phyloP scores from a whole-genome alignment of 2,329 filamentous ascomycete genomes.

The Paecilomyces formosus region DNA sequence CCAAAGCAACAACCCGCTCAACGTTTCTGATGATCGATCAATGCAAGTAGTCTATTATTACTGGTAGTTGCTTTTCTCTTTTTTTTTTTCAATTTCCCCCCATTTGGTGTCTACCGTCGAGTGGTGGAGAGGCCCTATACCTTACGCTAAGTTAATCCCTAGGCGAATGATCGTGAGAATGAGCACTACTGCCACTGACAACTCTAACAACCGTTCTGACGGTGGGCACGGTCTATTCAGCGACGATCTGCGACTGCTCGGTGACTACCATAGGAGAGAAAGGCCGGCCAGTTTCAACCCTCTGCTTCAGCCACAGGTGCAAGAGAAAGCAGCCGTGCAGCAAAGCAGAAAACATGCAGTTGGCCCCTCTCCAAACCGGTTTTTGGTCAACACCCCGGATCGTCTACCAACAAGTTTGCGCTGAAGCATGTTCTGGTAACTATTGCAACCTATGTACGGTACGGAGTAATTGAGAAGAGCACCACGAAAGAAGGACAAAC shows the following conservation, averaged over 20 bases:
- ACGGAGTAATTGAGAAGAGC: neutral
- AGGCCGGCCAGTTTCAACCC: neutral
- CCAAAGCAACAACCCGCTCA: neutral
- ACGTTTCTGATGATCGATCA: neutral
- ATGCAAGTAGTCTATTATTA: neutral
- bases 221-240: neutral
- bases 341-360: neutral
- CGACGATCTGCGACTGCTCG: neutral
- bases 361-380: neutral
- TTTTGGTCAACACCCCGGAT: neutral
- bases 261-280: neutral
- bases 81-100: neutral
- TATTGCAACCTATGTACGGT: too few relatives aligned
- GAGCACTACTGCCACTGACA: neutral
- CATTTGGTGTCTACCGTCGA: neutral
- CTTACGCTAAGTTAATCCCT: neutral
- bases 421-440: neutral
- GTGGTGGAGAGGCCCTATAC: neutral
- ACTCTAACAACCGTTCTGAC: neutral
- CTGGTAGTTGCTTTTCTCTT: neutral
- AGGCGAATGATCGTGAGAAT: neutral
- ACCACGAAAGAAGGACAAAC: neutral
- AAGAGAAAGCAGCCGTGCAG: neutral
- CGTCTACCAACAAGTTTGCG: neutral
- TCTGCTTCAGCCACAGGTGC: neutral